phyloP scores from a whole-genome alignment of 2,329 filamentous ascomycete genomes.

The Aureobasidium lini region DNA sequence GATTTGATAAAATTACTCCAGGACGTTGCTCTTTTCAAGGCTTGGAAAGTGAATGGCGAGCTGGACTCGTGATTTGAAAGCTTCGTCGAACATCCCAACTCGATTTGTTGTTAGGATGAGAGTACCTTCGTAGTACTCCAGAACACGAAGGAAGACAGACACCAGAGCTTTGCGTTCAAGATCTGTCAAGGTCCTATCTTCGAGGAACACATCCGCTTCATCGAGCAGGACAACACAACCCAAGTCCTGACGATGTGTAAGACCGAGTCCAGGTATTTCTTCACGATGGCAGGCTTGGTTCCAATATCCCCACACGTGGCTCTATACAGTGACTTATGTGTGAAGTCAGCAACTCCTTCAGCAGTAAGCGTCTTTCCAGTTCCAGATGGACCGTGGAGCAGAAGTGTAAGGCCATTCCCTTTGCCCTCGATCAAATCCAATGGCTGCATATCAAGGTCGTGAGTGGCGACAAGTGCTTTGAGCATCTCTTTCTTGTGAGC shows the following conservation, averaged over 20 bases:
- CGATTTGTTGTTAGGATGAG: conserved; percentile 34
- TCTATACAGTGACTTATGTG: too few relatives aligned
- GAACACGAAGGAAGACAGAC: conserved; percentile 31
- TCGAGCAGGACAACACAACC: conserved; percentile 31
- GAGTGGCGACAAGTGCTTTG: too few relatives aligned
- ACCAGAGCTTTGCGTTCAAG: conserved; percentile 22
- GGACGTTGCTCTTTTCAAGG: too few relatives aligned
- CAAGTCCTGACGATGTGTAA: conserved; percentile 15
- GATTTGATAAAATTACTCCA: too few relatives aligned
- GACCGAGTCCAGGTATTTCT: background rate
- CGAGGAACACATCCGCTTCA: conserved; percentile 33
- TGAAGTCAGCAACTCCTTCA: too few relatives aligned
- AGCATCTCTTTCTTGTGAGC: too few relatives aligned
- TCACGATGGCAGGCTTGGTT: background rate
- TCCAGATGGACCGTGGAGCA: too few relatives aligned
- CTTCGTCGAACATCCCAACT: background rate
- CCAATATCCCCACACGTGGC: background rate
- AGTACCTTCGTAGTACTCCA: conserved; percentile 34
- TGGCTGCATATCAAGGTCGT: too few relatives aligned
- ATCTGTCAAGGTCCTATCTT: too few relatives aligned
- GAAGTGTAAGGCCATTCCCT: too few relatives aligned
- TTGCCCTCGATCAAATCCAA: too few relatives aligned
- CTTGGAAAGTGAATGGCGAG: background rate
- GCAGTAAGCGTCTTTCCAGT: too few relatives aligned
- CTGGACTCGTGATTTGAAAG: background rate